phyloP scores from a whole-genome alignment of 192 early-diverging fungal genomes.

The Backusella tarrabulga region DNA sequence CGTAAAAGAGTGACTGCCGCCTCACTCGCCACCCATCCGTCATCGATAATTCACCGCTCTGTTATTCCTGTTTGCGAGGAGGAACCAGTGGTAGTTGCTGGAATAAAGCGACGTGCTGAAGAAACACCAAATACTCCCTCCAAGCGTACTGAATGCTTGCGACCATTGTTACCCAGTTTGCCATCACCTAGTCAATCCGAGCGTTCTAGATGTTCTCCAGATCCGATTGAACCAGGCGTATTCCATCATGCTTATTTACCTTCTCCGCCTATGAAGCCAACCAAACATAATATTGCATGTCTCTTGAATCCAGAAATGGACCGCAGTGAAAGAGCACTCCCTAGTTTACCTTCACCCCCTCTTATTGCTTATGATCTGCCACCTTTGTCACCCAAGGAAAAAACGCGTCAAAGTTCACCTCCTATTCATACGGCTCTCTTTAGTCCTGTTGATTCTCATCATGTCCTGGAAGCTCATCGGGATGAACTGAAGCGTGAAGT shows the following conservation, averaged over 20 bases:
- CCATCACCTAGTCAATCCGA: background rate
- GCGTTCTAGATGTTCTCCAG: background rate
- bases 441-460: slow-evolving; percentile 10
- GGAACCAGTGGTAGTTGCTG: background rate
- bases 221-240: slow-evolving; percentile 22
- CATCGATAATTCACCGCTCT: background rate
- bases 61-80: background rate
- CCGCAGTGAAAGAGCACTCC: background rate
- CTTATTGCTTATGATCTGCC: slow-evolving; percentile 30
- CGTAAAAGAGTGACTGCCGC: slow-evolving; percentile 43
- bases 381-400: slow-evolving; percentile 8
- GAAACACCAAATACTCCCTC: background rate
- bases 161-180: slow-evolving; percentile 7
- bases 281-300: slow-evolving; percentile 17
- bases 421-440: background rate
- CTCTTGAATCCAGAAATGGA: slow-evolving; percentile 27
- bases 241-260: slow-evolving; percentile 19
- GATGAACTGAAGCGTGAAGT: slow-evolving; percentile 58
- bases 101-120: background rate
- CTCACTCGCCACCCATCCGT: background rate
- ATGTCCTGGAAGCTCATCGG: slow-evolving; percentile 52
- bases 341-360: slow-evolving; percentile 29
- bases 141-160: slow-evolving; percentile 5
- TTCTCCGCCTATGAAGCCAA: slow-evolving; percentile 22
- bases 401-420: background rate